These are phyloP conservation scores for Corylus heterophylla DNA, from an alignment of 306 rosid species.

Conservation along the genomic window DNA sequence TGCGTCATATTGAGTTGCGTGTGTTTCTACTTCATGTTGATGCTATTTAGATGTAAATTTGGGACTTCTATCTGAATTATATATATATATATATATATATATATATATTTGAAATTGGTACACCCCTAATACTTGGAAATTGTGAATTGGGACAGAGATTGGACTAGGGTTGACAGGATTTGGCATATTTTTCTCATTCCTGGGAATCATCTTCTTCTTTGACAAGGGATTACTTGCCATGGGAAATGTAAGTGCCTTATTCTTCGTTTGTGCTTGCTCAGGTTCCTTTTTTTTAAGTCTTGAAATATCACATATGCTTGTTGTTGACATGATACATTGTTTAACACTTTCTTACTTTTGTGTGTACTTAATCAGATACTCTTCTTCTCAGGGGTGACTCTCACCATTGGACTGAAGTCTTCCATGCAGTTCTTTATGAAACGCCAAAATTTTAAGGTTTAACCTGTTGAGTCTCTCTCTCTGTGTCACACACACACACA, in stretches of 20 bases:
- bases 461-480: constrained; percentile 16
- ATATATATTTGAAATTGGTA: not conserved
- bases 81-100: not conserved
- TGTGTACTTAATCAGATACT: constrained; percentile 68
- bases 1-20: not conserved
- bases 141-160: constrained; percentile 67
- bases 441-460: constrained; percentile 85
- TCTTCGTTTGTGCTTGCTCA: constrained; percentile 12
- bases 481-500: not conserved
- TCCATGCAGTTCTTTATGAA: constrained; percentile 95
- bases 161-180: constrained; percentile 96
- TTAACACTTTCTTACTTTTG: constrained; percentile 35
- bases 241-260: constrained; percentile 77
- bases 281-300: not conserved
- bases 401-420: constrained; percentile 91
- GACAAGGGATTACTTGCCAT: constrained; percentile 98
- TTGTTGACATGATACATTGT: constrained; percentile 22
- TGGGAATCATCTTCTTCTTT: constrained; percentile 87
- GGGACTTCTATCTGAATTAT: not conserved
- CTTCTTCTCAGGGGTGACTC: constrained; percentile 90
- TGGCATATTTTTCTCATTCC: constrained; percentile 88
- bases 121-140: constrained; percentile 27
- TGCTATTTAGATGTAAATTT: not conserved
- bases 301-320: constrained; percentile 8
- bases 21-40: not conserved